Conservation (phyloP, 352 stramenopile genomes). For the Globisporangium parvum region DNA sequence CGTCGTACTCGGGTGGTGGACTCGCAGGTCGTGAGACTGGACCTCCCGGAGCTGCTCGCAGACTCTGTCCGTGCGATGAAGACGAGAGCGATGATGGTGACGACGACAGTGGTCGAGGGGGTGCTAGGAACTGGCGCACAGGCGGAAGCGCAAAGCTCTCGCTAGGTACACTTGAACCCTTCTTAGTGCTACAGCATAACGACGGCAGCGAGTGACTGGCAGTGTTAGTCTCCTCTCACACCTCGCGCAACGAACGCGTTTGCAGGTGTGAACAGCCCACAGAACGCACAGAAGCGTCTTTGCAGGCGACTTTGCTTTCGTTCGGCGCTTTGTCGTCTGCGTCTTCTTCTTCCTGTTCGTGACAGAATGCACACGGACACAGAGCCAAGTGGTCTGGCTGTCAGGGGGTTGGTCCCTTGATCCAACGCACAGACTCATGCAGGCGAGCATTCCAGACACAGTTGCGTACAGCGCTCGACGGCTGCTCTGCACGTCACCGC, state of each 20-base stretch:
- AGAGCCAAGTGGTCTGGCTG: neutral
- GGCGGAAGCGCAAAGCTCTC: conserved; percentile 19
- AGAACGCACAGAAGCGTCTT: conserved; percentile 18
- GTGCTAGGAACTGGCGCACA: conserved; percentile 19
- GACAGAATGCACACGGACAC: neutral
- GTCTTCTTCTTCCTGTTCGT: conserved; percentile 6
- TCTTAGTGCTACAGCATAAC: neutral
- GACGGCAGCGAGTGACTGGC: neutral
- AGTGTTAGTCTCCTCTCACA: neutral
- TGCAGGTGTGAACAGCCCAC: too few relatives aligned
- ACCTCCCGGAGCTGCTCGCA: neutral
- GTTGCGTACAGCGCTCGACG: conserved; percentile 9
- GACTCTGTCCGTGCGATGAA: neutral
- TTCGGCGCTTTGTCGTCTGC: conserved; percentile 11
- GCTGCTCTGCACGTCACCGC: conserved; percentile 1
- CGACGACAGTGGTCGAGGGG: neutral
- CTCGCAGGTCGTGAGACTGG: conserved; percentile 22
- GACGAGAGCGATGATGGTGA: conserved; percentile 12
- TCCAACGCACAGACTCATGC: neutral
- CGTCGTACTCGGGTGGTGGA: conserved; percentile 45
- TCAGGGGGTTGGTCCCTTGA: conserved; percentile 3
- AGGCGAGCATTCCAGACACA: neutral
- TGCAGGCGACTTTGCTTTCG: conserved; percentile 14
- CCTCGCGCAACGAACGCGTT: too few relatives aligned
- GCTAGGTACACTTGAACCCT: conserved; percentile 6